Evolutionary conservation across 2,329 filamentous ascomycete genomes (phyloP).

Genomic region (Neoscytalidium dimidiatum): DNA sequence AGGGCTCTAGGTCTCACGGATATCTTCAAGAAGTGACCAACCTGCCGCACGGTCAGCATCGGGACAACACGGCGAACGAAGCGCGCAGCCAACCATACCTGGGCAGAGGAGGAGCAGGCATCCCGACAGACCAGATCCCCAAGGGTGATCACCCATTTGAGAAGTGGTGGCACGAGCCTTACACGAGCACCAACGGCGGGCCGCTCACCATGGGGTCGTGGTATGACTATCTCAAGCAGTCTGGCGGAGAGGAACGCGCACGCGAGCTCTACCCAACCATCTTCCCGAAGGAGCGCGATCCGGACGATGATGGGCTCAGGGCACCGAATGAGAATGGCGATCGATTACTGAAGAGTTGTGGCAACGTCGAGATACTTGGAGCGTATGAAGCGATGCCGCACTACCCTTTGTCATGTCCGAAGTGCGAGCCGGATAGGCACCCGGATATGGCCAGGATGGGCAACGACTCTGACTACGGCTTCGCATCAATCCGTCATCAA

Average conservation of each 20-base stretch:
- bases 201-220: background rate
- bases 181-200: background rate
- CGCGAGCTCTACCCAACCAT: background rate
- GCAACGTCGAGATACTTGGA: background rate
- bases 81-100: background rate
- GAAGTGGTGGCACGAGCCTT: background rate
- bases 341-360: background rate
- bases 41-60: background rate
- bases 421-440: constrained; percentile 1
- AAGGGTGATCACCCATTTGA: background rate
- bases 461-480: too few relatives aligned
- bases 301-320: background rate
- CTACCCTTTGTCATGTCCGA: background rate
- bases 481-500: too few relatives aligned
- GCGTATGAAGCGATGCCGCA: constrained; percentile 11
- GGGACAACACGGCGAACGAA: background rate
- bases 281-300: background rate
- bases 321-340: background rate
- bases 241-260: background rate
- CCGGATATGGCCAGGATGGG: background rate
- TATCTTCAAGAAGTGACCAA: background rate
- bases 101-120: background rate
- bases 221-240: background rate
- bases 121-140: background rate
- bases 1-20: background rate